phyloP scores from a whole-genome alignment of 2,329 filamentous ascomycete species.

The Colletotrichum somersetense region DNA sequence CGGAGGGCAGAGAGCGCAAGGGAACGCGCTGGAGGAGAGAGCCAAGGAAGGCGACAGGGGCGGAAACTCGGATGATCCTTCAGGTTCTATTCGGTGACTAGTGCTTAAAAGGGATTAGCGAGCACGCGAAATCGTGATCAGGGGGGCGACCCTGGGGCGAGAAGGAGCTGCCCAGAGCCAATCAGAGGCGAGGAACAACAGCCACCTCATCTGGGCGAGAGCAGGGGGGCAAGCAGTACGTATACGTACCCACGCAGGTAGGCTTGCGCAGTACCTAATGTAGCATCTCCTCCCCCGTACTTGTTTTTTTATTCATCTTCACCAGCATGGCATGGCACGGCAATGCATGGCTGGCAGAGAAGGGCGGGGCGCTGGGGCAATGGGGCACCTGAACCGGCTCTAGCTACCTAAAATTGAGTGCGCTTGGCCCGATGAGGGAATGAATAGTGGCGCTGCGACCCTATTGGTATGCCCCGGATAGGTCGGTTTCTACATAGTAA shows the following conservation, averaged over 20 bases:
- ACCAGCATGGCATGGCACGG: neutral
- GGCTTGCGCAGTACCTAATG: no score
- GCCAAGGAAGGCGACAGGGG: neutral
- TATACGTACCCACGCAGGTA: no score
- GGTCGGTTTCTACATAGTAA: constrained; percentile 3
- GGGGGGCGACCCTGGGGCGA: neutral
- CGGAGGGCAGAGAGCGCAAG: neutral
- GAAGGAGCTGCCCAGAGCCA: neutral
- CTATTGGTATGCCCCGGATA: constrained; percentile 8
- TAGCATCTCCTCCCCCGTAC: constrained; percentile 7
- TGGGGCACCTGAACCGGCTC: constrained; percentile 8
- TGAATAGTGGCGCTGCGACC: constrained; percentile 4
- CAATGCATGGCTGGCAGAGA: neutral
- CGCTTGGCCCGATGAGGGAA: constrained; percentile 10
- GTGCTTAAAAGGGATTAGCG: neutral
- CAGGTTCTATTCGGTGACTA: neutral
- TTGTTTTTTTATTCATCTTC: neutral
- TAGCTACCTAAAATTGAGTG: constrained; percentile 11
- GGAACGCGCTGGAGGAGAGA: neutral
- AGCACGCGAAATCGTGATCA: neutral
- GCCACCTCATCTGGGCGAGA: constrained; percentile 7
- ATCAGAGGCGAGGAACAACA: neutral
- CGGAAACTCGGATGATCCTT: constrained; percentile 8
- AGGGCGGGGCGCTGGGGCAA: no score
- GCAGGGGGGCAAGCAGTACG: no score